Evolutionary conservation across 805 yeast species (phyloP), one percentile per base, ranked within the genome.

Genomic region (Debaryomyces hansenii): DNA sequence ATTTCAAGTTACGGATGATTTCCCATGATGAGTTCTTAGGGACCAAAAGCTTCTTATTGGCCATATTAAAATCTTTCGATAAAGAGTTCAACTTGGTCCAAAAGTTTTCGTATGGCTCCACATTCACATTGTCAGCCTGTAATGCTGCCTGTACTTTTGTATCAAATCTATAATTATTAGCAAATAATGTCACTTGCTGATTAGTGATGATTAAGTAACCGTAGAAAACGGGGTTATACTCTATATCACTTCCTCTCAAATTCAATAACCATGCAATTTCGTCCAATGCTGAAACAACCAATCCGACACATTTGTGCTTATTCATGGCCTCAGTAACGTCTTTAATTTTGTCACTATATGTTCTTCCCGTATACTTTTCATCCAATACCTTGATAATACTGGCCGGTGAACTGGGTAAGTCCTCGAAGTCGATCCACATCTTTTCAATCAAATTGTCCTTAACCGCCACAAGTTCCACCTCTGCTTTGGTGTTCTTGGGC

Each of bases 401-500:
- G 20, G 81, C 74, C 46, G 88, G 71, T 9, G 56, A 24, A 4
- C 55, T 59, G 20, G 97, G 97, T 6, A 72, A 56, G 18, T 75
- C 74, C 67, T 89, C 92, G 56, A 82, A 83, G 9, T 70, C 56
- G 5, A 70, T 68, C 96, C 96, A 90, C 15, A 90, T 83, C 20
- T 58, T 56, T 56, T 89, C 97, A 27, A 94, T 70, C 54, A 94
- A 72, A 62, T 92, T 92, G 12, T 71, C 77, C 45, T 62, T 59
- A n/a, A 78, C 65, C 0, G 82, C 67, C 7, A 72, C 67, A 11
- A 80, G 54, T 46, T 67, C 73, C 15, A 77, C 70, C 41, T 68
- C 66, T 2, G 69, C 72, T 32, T 60, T 59, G 6, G 60, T 51
- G 20, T 56, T 47, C 21, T 50, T 41, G 11, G 49, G 49, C 14